A percentile compares a stretch with the other conserved stretches of the same genome.
These are phyloP conservation scores for Termitomyces eurrhizus DNA, from an alignment of 768 basidiomycete genomes.

Conservation along the genomic window DNA sequence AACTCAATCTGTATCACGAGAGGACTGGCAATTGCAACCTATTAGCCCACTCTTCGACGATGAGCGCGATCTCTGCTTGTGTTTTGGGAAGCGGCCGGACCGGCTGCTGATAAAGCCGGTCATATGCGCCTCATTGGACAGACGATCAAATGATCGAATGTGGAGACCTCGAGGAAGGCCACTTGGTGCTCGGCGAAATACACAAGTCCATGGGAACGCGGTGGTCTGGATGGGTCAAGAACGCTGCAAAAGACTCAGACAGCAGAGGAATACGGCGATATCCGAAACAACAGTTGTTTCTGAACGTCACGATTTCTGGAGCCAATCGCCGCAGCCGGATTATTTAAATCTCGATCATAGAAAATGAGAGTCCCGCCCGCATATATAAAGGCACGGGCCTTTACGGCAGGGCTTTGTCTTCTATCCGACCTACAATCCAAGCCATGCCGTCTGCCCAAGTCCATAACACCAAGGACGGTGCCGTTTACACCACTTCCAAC, in stretches of 20 bases:
- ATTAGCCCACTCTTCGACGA: background rate
- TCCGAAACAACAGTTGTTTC: background rate
- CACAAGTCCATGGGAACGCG: background rate
- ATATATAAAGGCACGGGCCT: background rate
- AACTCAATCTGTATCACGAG: background rate
- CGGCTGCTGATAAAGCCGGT: background rate
- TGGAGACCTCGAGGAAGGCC: background rate
- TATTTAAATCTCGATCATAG: constrained; percentile 2
- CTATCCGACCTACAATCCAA: background rate
- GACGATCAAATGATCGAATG: constrained; percentile 5
- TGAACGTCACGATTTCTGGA: background rate
- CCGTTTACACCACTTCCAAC: constrained; percentile 81
- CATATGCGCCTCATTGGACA: constrained; percentile 1
- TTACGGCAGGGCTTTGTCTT: background rate
- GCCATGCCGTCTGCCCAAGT: constrained; percentile 42
- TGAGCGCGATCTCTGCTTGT: background rate
- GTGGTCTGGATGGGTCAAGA: background rate
- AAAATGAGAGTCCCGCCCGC: background rate
- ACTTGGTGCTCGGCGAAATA: background rate
- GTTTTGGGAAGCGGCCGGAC: background rate
- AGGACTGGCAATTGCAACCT: no score
- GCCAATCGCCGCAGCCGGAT: constrained; percentile 4
- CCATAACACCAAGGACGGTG: constrained; percentile 47
- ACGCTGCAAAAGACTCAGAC: background rate
- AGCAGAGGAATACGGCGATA: background rate